Percentiles rank a stretch among this genome's conserved stretches.
Evolutionary conservation across 169 alveolate species (phyloP).

Genomic region (Eimeria praecox): DNA sequence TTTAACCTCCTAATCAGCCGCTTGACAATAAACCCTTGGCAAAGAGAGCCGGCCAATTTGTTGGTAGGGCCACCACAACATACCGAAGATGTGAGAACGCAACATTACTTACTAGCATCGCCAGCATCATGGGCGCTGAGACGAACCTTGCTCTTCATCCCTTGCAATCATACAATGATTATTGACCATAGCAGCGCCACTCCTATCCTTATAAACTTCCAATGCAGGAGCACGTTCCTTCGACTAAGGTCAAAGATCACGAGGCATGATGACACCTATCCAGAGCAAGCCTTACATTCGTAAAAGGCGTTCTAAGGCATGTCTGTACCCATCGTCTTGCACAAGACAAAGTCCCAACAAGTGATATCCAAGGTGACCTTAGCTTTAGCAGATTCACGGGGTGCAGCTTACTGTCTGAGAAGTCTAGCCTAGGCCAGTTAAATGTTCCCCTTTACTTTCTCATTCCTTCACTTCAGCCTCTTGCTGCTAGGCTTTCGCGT

Average conservation of each 20-base stretch:
- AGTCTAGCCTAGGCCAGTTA: neutral
- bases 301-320: neutral
- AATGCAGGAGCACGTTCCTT: neutral
- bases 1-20: neutral
- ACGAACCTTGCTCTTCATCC: neutral
- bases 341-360: neutral
- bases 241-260: neutral
- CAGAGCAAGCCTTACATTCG: neutral
- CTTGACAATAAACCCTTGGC: neutral
- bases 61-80: neutral
- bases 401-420: neutral
- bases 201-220: neutral
- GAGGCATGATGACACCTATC: neutral
- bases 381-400: neutral
- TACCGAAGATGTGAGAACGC: neutral
- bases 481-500: neutral
- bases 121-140: neutral
- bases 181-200: neutral
- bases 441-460: neutral
- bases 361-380: neutral
- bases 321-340: neutral
- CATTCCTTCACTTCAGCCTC: neutral
- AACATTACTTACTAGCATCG: neutral
- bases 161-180: neutral
- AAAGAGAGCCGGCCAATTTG: neutral